A percentile compares a stretch with the other conserved stretches of the same genome.
phyloP scores from a whole-genome alignment of 139 green algal genomes.

The Volvox africanus region DNA sequence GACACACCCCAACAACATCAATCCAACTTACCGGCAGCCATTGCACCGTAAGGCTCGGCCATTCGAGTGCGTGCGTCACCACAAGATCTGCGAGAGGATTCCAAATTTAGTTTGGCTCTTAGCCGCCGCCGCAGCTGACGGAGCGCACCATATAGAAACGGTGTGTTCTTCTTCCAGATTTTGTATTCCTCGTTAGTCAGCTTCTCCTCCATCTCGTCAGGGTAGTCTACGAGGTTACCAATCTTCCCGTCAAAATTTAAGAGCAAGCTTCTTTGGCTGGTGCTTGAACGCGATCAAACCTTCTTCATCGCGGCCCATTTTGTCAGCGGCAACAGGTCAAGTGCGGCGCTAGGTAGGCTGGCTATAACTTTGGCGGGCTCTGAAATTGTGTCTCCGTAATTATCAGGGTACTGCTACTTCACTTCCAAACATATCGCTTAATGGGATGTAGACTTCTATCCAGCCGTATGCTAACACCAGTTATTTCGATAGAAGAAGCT shows the following conservation, averaged over 20 bases:
- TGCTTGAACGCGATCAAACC: not conserved
- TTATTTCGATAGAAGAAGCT: too few species aligned
- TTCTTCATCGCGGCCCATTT: conserved; percentile 42
- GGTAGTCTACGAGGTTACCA: conserved; percentile 29
- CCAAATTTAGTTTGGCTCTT: not conserved
- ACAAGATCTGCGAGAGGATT: conserved; percentile 91
- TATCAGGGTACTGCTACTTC: too few species aligned
- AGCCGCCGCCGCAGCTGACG: not conserved
- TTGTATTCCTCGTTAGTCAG: conserved; percentile 99
- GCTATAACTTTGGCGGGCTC: too few species aligned
- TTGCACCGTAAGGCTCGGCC: conserved; percentile 98
- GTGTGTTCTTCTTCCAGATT: conserved; percentile 99
- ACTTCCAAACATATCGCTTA: too few species aligned
- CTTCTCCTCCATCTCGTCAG: conserved; percentile 75
- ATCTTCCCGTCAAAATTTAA: not conserved
- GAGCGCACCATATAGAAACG: conserved; percentile 94
- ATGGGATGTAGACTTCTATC: too few species aligned
- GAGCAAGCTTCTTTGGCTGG: not conserved
- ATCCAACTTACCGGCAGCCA: conserved; percentile 91
- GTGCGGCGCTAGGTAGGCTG: too few species aligned
- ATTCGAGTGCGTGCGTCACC: conserved; percentile 99
- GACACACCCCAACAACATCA: not conserved
- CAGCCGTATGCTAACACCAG: too few species aligned
- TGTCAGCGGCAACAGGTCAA: too few species aligned
- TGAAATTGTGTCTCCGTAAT: too few species aligned